phyloP scores from a whole-genome alignment of 164 flowering plant genomes.

The Liquidambar formosana region DNA sequence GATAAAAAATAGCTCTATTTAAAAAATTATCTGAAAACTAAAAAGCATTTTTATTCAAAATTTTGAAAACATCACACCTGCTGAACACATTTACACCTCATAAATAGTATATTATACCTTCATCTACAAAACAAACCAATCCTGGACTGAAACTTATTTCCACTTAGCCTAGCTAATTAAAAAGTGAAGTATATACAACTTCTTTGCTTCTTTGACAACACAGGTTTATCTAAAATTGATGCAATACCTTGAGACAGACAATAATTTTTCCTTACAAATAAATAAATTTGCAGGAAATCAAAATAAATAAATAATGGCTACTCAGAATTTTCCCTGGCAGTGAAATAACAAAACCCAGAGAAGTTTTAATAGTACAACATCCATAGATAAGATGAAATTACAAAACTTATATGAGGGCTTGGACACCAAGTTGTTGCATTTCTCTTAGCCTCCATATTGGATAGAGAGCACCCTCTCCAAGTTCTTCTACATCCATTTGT shows the following conservation, averaged over 20 bases:
- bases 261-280: neutral
- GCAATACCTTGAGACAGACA: neutral
- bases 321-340: neutral
- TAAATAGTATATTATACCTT: too few relatives aligned
- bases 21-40: too few relatives aligned
- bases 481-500: slow-evolving; percentile 68
- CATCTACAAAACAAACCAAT: neutral
- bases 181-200: neutral
- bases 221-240: neutral
- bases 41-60: too few relatives aligned
- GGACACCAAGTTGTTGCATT: slow-evolving; percentile 76
- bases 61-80: too few relatives aligned
- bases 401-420: slow-evolving; percentile 67
- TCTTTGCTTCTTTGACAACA: neutral
- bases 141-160: neutral
- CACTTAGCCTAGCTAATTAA: neutral
- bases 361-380: neutral
- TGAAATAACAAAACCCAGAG: slow-evolving; percentile 2
- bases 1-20: too few relatives aligned
- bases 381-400: neutral
- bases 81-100: too few relatives aligned
- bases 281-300: neutral
- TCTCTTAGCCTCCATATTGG: slow-evolving; percentile 89
- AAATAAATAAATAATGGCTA: neutral
- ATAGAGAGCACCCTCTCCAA: slow-evolving; percentile 66